Evolutionary conservation across 176 grass and related monocot species (phyloP).

Genomic region (Avena atlantica): DNA sequence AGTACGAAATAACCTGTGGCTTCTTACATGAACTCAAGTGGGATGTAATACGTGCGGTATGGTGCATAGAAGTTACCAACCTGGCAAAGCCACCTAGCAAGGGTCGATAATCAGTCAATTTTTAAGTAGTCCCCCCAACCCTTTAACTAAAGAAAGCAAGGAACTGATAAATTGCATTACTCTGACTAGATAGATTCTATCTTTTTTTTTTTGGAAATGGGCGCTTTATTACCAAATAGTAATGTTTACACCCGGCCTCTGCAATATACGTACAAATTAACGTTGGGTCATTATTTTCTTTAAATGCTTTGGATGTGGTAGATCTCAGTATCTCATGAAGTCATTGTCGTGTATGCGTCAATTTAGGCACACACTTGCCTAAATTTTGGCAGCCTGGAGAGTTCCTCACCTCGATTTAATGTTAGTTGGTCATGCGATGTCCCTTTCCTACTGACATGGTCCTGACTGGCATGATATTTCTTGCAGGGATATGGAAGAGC

Average conservation of each 20-base stretch:
- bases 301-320: neutral
- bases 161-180: neutral
- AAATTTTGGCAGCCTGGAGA: neutral
- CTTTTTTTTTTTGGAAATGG: too few species aligned
- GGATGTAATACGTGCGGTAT: neutral
- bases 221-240: too few species aligned
- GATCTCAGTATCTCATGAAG: neutral
- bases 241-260: too few species aligned
- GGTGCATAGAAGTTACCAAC: neutral
- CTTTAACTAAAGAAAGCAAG: neutral
- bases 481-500: conserved; percentile 87
- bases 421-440: neutral
- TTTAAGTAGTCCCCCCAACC: neutral
- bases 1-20: neutral
- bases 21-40: conserved; percentile 24
- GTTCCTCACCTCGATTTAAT: neutral
- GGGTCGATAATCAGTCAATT: neutral
- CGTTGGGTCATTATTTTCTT: too few species aligned
- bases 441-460: neutral
- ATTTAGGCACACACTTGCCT: conserved; percentile 9
- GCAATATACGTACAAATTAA: neutral
- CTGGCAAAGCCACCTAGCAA: neutral
- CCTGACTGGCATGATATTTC: conserved; percentile 9
- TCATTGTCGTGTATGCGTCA: neutral
- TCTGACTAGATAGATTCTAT: neutral